Base-by-base conservation (phyloP, 352 stramenopile genomes). In the Blastocystis sp. region DNA sequence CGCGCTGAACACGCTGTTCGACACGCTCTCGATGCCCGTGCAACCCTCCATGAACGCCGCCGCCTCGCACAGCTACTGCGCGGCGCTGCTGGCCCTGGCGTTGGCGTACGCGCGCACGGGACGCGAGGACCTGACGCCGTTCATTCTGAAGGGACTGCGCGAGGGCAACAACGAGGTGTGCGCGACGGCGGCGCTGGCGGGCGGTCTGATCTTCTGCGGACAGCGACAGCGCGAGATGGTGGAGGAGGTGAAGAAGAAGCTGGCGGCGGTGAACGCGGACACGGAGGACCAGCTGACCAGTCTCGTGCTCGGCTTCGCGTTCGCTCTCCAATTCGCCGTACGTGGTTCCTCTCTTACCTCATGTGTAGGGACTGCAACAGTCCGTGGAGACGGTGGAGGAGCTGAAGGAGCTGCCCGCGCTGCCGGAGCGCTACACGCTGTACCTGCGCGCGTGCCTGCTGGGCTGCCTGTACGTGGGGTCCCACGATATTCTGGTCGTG, bases 181-280 rank as follows among this genome's bases (percentile, higher is more conserved):
- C 21, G 74, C 41, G 21, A 26, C 55, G 13, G 51, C 55, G 35
- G 33, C 74, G 26, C 12, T 85, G 3, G 74, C 74, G 21, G n/a
- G 26, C 12, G 74, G 74, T 35, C n/a, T 85, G 50, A 69, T 85
- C n/a, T 85, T 85, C 74, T 51, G 31, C 26, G 74, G 74, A 2
- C 50, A 59, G 29, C 19, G 50, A 21, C 31, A 67, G 21, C 13
- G 16, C 21, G 74, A 67, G 24, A 21, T 85, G 60, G 19, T 85
- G 24, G 13, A 50, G 9, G 74, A 21, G 13, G 59, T 69, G 24
- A 67, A 50, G n/a, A 3, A 13, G n/a, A 50, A 55, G 21, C 16
- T 85, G 33, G 31, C 13, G 24, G 29, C 26, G 10, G 41, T 67
- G 10, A 70, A 85, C 3, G 50, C 9, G 12, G 51, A 62, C 10